Conservation (phyloP, 805 yeast genomes). For the Saturnispora sanitii region DNA sequence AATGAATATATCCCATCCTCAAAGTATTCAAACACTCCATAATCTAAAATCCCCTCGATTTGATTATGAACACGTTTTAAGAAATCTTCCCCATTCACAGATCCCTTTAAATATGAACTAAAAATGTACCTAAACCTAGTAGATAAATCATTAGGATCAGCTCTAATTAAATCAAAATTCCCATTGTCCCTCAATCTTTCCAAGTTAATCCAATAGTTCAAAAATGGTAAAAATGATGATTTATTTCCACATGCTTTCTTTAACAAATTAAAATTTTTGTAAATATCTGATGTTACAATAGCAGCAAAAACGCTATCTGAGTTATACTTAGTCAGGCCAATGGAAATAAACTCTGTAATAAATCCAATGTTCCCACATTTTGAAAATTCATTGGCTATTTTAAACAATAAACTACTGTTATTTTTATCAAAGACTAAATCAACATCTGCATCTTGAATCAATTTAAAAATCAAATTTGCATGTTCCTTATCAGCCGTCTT, state of each 20-base stretch:
- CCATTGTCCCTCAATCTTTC: background rate
- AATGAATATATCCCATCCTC: constrained; percentile 4
- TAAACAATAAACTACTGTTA: constrained; percentile 1
- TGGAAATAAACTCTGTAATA: constrained; percentile 4
- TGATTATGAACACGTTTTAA: constrained; percentile 2
- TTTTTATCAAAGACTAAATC: constrained; percentile 6
- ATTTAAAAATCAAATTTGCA: constrained; percentile 7
- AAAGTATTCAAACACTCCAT: constrained; percentile 3
- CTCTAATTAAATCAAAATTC: constrained; percentile 1
- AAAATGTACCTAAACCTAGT: constrained; percentile 4
- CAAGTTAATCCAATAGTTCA: constrained; percentile 7
- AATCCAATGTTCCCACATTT: background rate
- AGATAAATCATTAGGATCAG: constrained; percentile 3
- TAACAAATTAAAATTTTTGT: constrained; percentile 1
- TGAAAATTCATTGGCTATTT: constrained; percentile 5
- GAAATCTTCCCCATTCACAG: constrained; percentile 4
- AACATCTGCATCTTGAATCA: constrained; percentile 10
- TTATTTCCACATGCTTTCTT: background rate
- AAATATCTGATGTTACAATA: constrained; percentile 8
- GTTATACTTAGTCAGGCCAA: constrained; percentile 7
- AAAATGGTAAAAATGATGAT: constrained; percentile 4
- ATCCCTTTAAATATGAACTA: constrained; percentile 7
- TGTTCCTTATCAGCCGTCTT: constrained; percentile 3
- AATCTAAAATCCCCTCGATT: constrained; percentile 1
- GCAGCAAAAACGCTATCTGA: constrained; percentile 8